phyloP scores from a whole-genome alignment of 768 basidiomycete genomes.

The Panaeolus papilionaceus region DNA sequence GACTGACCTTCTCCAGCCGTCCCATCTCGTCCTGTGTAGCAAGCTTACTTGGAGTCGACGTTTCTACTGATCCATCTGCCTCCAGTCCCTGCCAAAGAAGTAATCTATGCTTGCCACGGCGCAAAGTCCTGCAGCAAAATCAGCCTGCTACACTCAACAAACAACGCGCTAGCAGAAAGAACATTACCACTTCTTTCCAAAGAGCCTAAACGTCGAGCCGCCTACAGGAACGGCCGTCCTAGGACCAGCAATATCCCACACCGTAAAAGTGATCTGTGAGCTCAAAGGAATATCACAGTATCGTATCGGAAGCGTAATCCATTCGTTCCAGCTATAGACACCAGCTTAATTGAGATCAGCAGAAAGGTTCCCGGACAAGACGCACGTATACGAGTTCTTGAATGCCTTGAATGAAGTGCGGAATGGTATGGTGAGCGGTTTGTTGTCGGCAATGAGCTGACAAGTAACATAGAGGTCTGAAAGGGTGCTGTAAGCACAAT shows the following conservation, averaged over 20 bases:
- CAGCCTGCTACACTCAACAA: not conserved
- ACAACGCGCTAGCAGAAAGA: not conserved
- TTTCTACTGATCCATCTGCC: constrained; percentile 85
- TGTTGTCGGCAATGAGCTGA: constrained; percentile 92
- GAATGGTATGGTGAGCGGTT: constrained; percentile 90
- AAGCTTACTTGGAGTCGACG: constrained; percentile 87
- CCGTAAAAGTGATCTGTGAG: constrained; percentile 91
- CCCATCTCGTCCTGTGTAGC: constrained; percentile 92
- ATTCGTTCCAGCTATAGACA: constrained; percentile 87
- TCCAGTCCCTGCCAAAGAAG: constrained; percentile 83
- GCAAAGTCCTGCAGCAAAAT: constrained; percentile 68
- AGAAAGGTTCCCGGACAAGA: constrained; percentile 11
- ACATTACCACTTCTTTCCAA: constrained; percentile 90
- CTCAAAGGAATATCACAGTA: constrained; percentile 93
- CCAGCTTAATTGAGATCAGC: not conserved
- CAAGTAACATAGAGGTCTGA: constrained; percentile 95
- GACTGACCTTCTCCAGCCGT: constrained; percentile 82
- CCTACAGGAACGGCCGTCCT: constrained; percentile 84
- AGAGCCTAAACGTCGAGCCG: constrained; percentile 88
- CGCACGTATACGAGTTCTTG: constrained; percentile 80
- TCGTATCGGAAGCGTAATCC: constrained; percentile 88
- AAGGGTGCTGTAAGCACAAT: constrained; percentile 63
- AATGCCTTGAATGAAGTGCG: constrained; percentile 94
- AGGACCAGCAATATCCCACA: constrained; percentile 94
- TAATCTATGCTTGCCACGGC: constrained; percentile 90